phyloP scores from a whole-genome alignment of 352 stramenopile genomes.

The Pythium rhizo-oryzae region DNA sequence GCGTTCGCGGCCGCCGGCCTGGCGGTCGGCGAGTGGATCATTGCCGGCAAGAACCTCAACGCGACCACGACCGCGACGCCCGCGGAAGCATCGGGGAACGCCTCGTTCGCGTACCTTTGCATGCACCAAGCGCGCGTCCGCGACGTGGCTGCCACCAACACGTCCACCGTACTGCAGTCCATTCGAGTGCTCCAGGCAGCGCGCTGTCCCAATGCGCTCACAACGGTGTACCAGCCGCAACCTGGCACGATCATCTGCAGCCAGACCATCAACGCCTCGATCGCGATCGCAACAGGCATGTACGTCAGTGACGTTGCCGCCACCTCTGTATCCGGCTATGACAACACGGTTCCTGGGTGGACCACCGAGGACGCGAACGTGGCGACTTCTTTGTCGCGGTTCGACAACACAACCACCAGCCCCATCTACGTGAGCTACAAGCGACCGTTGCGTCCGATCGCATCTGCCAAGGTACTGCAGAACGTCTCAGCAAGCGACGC shows the following conservation, averaged over 20 bases:
- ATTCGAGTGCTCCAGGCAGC: slow-evolving; percentile 1
- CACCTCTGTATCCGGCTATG: background rate
- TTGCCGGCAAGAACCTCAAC: slow-evolving; percentile 24
- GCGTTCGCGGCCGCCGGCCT: background rate
- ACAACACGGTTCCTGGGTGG: slow-evolving; percentile 9
- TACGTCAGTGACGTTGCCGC: slow-evolving; percentile 22
- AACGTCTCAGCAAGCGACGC: background rate
- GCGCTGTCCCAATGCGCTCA: background rate
- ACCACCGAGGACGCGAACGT: background rate
- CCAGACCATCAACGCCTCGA: background rate
- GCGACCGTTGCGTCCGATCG: slow-evolving; percentile 21
- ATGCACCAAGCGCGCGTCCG: slow-evolving; percentile 12
- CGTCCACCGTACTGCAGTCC: slow-evolving; percentile 6
- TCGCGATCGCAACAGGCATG: slow-evolving; percentile 9
- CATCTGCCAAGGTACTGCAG: background rate
- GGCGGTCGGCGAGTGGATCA: slow-evolving; percentile 12
- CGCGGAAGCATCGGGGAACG: background rate
- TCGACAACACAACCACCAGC: background rate
- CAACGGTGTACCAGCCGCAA: background rate
- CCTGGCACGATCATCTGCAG: slow-evolving; percentile 2
- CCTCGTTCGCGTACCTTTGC: slow-evolving; percentile 15
- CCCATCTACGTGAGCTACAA: slow-evolving; percentile 14
- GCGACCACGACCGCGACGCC: background rate
- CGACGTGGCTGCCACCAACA: background rate
- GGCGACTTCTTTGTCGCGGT: too few species aligned